These are phyloP conservation scores for Coniophora puteana DNA, from an alignment of 1,284 basidiomycete genomes.

Conservation along the genomic window DNA sequence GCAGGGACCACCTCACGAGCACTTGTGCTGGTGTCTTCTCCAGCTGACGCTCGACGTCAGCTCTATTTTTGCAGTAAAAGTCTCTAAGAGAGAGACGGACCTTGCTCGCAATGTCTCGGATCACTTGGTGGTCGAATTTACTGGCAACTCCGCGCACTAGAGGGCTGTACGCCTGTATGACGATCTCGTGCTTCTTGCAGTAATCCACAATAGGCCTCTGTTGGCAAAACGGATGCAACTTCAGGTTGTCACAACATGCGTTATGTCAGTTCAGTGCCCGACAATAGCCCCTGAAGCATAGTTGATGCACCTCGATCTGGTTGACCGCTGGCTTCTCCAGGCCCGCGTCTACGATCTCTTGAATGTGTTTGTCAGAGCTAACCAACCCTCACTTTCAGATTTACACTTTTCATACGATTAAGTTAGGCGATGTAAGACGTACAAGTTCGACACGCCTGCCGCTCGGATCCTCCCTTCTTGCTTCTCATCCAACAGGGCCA, in stretches of 20 bases:
- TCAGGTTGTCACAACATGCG: slow-evolving; percentile 22
- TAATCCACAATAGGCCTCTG: slow-evolving; percentile 46
- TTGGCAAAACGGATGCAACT: slow-evolving; percentile 58
- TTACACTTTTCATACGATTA: no score
- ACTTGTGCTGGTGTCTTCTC: slow-evolving; percentile 52
- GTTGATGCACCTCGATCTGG: slow-evolving; percentile 41
- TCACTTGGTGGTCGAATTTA: slow-evolving; percentile 32
- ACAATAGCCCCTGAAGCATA: not conserved
- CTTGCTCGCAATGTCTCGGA: slow-evolving; percentile 37
- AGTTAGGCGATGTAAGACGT: no score
- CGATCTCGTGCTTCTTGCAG: slow-evolving; percentile 42
- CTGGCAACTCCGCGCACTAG: slow-evolving; percentile 35
- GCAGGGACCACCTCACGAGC: slow-evolving; percentile 62
- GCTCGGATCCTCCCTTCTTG: slow-evolving; percentile 45
- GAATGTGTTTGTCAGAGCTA: slow-evolving; percentile 38
- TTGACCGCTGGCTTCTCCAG: slow-evolving; percentile 45
- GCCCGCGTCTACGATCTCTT: slow-evolving; percentile 37
- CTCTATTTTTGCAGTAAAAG: no score
- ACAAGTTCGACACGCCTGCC: slow-evolving; percentile 62
- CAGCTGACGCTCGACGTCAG: no score
- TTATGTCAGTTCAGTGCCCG: slow-evolving; percentile 1
- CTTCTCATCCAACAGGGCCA: slow-evolving; percentile 35
- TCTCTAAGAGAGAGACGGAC: slow-evolving; percentile 12
- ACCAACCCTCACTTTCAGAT: no score
- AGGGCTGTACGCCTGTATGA: slow-evolving; percentile 51